Evolutionary conservation across 2,329 filamentous ascomycete species (phyloP), one percentile per base, ranked within the genome.

Genomic region (Pseudogymnoascus sp.): DNA sequence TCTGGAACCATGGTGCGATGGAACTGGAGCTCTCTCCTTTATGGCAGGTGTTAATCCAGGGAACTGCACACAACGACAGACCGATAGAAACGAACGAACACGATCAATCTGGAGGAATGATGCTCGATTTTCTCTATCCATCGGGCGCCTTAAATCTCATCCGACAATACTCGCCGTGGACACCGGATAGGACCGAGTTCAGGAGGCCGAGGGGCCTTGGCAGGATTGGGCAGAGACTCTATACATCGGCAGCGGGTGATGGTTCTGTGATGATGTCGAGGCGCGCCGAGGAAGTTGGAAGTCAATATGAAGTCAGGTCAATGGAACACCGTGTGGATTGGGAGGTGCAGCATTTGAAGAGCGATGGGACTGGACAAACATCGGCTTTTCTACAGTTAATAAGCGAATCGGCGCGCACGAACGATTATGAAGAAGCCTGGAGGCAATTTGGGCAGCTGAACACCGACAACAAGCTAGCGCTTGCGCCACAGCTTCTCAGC

Each of bases 1-100:
- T 85, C 69, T 84, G 82, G 82, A 78, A 77, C 66, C 81, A 85
- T 73, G 79, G 78, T 67, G 79, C 80, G 63, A 65, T 68, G 63
- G 72, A 71, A 31, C 34, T 72, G 34, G 72, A 74, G 63, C 64
- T 72, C n/a, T 69, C 72, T 14, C 68, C 71, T 16, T 62, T 73
- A 37, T 73, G 72, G 70, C 64, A 68, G 46, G 63, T 67, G 36
- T 64, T 74, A 49, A 61, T 71, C 8, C 68, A 60, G 12, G 66
- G 65, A 61, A 25, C 67, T 46, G 65, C 66, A 43, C 9, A 62
- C 18, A 23, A 53, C 6, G 66, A 68, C 16, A 64, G 64, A 60
- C 60, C 61, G 23, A 61, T 53, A 43, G 67, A 66, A 46, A 37
- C 31, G 11, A 65, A 49, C 38, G 23, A 46, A 28, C 60, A 61